Base-by-base conservation (phyloP, 2,329 filamentous ascomycete genomes). In the Neofusicoccum cordaticola region DNA sequence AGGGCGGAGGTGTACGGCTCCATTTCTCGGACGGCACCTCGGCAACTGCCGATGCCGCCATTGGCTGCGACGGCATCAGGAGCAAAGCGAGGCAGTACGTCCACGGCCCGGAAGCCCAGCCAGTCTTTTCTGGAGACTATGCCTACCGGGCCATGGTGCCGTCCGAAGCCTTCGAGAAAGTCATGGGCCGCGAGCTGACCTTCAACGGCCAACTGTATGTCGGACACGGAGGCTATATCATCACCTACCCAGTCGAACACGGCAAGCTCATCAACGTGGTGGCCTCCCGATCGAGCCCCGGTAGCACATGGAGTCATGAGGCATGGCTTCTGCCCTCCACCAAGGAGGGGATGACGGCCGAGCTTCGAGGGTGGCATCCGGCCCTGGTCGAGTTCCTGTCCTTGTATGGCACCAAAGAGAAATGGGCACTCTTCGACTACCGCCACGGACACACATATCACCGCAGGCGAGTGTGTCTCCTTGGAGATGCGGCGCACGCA, bases 391-490 rank as follows among this genome's bases (percentile, higher is more conserved):
- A 68, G 9, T 19, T 73, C 8, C 63, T 72, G 0, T 45, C 63
- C 6, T 17, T 58, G 4, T 64, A 70, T 58, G 52, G 64, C 12
- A 39, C 65, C 31, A 69, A 67, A 8, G 82, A 85, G 62, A 82
- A 84, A 64, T 87, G 84, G 84, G 84, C 80, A 1, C 77, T 87
- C 2, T 86, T 85, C 71, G 84, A 86, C 73, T 81, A 84, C 19
- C 71, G 78, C 6, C 83, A 83, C 0, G 79, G 79, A 13, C 76
- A 78, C 5, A 74, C 73, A 3, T 87, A 83, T 69, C 72, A 76
- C 44, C 73, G 74, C 17, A 81, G 78, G 1, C 73, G 74, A 1
- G 72, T 85, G 0, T 83, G 82, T 51, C 53, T 58, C 22, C n/a
- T 45, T n/a, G 53, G 53, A 6, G 53, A 87, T 66, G 84, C 84